Conservation (phyloP, 495 filamentous ascomycete genomes). For the Aspergillus sclerotiicarbonarius region DNA sequence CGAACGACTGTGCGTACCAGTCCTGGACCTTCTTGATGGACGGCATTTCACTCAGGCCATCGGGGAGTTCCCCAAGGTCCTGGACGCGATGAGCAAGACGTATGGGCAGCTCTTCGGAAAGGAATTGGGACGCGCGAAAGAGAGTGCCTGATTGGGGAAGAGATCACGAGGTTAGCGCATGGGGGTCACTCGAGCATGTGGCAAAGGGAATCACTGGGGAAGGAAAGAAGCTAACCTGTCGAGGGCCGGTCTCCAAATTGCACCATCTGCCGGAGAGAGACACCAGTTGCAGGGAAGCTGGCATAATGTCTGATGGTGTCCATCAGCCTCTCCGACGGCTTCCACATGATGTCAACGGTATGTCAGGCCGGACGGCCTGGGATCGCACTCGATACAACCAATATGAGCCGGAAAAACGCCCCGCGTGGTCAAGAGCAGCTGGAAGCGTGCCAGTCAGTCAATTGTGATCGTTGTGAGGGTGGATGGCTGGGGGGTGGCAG, state of each 20-base stretch:
- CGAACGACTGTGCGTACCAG: constrained; percentile 99
- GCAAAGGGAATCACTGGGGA: too few relatives aligned
- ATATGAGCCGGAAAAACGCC: not conserved
- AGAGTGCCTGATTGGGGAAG: constrained; percentile 67
- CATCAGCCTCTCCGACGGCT: constrained; percentile 84
- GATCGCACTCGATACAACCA: constrained; percentile 11
- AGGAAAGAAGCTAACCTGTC: constrained; percentile 58
- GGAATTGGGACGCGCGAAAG: constrained; percentile 96
- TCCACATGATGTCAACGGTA: constrained; percentile 69
- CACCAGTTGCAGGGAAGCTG: constrained; percentile 93
- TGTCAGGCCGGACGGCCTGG: constrained; percentile 33
- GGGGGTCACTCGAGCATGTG: not conserved
- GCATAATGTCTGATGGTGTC: constrained; percentile 98
- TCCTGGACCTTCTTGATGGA: constrained; percentile 93
- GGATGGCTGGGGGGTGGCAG: not conserved
- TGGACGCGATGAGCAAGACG: constrained; percentile 93
- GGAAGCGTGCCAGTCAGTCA: not conserved
- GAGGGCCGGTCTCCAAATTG: constrained; percentile 94
- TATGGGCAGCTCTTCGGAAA: constrained; percentile 96
- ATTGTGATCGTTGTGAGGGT: not conserved
- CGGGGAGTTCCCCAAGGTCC: constrained; percentile 87
- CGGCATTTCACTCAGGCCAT: constrained; percentile 97
- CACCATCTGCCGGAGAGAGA: constrained; percentile 97
- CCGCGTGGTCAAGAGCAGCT: not conserved
- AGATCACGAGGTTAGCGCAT: constrained; percentile 21